Percentiles rank a stretch among this genome's conserved stretches.
phyloP scores from a whole-genome alignment of 257 asterid species.

The Solanum sejunctum region DNA sequence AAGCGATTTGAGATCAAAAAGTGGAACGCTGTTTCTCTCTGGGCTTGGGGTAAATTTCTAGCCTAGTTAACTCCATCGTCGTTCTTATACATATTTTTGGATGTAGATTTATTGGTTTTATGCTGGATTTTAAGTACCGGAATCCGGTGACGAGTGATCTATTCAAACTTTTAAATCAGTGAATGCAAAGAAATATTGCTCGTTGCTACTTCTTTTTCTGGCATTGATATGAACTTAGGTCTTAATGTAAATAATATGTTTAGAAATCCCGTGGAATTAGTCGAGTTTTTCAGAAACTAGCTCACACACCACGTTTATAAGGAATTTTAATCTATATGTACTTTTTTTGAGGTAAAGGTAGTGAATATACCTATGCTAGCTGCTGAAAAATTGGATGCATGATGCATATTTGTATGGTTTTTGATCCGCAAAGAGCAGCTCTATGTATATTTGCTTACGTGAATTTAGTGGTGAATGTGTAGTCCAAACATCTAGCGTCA shows the following conservation, averaged over 20 bases:
- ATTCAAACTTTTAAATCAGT: not conserved
- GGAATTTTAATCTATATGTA: not conserved
- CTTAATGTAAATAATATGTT: not conserved
- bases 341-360: not conserved
- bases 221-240: not conserved
- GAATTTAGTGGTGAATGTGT: not conserved
- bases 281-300: no score
- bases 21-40: constrained; percentile 88
- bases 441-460: not conserved
- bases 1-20: constrained; percentile 82
- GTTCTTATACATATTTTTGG: not conserved
- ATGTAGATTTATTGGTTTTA: not conserved
- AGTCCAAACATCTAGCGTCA: not conserved
- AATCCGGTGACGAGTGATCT: not conserved
- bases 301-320: no score
- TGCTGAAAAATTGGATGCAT: not conserved
- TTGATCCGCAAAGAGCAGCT: not conserved
- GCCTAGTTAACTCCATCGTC: not conserved
- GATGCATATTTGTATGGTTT: not conserved
- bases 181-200: not conserved
- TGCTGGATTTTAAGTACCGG: not conserved
- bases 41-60: constrained; percentile 77
- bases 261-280: not conserved
- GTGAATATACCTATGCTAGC: not conserved
- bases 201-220: not conserved